These are phyloP conservation scores for Gnomoniopsis sp. DNA, from an alignment of 2,329 filamentous ascomycete genomes.

Conservation along the genomic window DNA sequence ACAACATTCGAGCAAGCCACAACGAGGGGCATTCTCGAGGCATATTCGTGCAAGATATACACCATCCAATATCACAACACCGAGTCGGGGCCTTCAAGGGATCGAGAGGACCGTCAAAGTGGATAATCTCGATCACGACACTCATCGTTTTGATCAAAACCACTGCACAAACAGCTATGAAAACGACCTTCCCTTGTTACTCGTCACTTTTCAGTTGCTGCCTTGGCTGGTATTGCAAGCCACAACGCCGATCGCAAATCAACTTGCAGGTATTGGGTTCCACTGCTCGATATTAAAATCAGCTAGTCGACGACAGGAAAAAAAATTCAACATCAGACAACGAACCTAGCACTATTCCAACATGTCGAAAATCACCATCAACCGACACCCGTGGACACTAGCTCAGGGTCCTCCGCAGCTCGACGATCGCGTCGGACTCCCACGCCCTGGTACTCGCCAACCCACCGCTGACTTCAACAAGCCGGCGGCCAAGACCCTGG, in stretches of 20 bases:
- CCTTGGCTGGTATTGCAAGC: not conserved
- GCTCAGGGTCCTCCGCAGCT: conserved; percentile 22
- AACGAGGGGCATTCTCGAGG: not conserved
- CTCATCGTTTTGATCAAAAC: too few species aligned
- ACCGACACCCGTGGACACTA: conserved; percentile 22
- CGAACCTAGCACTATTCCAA: conserved; percentile 22
- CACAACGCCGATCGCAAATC: not conserved
- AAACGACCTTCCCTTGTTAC: not conserved
- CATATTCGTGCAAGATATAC: not conserved
- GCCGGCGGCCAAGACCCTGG: conserved; percentile 27
- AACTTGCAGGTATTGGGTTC: not conserved
- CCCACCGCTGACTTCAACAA: conserved; percentile 35
- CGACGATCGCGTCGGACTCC: conserved; percentile 33
- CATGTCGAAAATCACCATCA: conserved; percentile 29
- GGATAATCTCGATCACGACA: not conserved
- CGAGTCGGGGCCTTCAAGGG: not conserved
- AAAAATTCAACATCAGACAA: not conserved
- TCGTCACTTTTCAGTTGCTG: not conserved
- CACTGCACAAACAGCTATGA: not conserved
- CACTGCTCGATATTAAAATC: not conserved
- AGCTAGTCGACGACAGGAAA: not conserved
- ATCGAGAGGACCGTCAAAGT: not conserved
- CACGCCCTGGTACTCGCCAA: conserved; percentile 37
- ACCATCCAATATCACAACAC: not conserved
- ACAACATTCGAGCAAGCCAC: conserved; percentile 7